phyloP scores from a whole-genome alignment of 2,329 filamentous ascomycete genomes.

The Neofusicoccum umdonicola region DNA sequence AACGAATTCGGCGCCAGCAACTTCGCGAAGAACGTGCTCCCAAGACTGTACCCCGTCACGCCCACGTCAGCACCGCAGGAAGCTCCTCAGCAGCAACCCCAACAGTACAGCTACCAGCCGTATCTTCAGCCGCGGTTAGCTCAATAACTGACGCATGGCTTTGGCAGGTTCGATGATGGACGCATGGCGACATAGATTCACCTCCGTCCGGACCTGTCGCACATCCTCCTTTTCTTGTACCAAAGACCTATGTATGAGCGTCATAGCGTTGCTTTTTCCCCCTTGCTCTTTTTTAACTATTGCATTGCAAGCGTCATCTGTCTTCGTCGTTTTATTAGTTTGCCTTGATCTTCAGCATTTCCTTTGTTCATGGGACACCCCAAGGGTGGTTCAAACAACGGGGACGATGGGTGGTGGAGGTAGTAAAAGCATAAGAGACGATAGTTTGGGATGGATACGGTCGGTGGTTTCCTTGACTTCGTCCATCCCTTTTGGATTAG shows the following conservation, averaged over 20 bases:
- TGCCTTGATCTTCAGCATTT: conserved; percentile 13
- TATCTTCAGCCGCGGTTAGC: conserved; percentile 37
- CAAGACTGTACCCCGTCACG: conserved; percentile 34
- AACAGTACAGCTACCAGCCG: conserved; percentile 33
- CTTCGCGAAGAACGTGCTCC: conserved; percentile 29
- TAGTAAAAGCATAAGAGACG: conserved; percentile 5
- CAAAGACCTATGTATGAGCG: conserved; percentile 39
- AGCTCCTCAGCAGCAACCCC: conserved; percentile 26
- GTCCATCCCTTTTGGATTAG: conserved; percentile 11
- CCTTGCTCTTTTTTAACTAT: conserved; percentile 14
- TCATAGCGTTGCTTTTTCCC: conserved; percentile 38
- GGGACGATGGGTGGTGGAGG: conserved; percentile 1
- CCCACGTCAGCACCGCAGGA: conserved; percentile 30
- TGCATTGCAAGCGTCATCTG: conserved; percentile 19
- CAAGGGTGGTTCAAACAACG: neutral
- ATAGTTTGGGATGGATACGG: conserved; percentile 14
- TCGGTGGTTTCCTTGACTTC: conserved; percentile 11
- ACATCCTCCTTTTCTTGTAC: conserved; percentile 31
- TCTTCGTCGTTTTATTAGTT: conserved; percentile 9
- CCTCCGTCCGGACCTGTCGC: conserved; percentile 7
- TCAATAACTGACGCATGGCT: conserved; percentile 25
- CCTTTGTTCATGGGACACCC: conserved; percentile 6
- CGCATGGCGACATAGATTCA: conserved; percentile 3
- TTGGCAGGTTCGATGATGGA: conserved; percentile 4
- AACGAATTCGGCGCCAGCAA: conserved; percentile 38